phyloP scores from a whole-genome alignment of 2,329 filamentous ascomycete genomes.

The Aureobasidium zeae region DNA sequence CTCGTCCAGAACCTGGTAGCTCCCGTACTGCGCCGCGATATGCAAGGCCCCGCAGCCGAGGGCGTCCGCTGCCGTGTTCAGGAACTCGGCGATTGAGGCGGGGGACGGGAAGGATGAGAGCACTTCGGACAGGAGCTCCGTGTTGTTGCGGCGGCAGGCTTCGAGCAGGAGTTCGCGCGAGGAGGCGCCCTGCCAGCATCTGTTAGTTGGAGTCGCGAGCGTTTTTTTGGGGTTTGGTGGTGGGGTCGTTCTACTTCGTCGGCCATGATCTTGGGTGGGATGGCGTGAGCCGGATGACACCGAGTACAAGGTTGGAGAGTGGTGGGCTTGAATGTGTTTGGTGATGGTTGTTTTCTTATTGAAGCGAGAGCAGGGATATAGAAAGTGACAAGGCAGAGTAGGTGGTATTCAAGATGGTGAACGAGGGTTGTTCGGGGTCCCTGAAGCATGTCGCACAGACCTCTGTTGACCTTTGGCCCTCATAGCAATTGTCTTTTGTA shows the following conservation, averaged over 20 bases:
- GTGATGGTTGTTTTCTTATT: too few relatives aligned
- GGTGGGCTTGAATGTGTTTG: too few relatives aligned
- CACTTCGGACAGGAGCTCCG: slow-evolving; percentile 69
- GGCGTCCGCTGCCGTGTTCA: slow-evolving; percentile 78
- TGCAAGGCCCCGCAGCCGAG: slow-evolving; percentile 86
- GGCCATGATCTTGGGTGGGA: slow-evolving; percentile 14
- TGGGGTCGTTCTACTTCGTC: too few relatives aligned
- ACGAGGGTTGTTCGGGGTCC: too few relatives aligned
- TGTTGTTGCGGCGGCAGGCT: slow-evolving; percentile 88
- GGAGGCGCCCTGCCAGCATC: slow-evolving; percentile 54
- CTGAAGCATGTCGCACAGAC: too few relatives aligned
- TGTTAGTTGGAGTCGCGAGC: neutral
- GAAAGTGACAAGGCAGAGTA: too few relatives aligned
- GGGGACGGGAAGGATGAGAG: slow-evolving; percentile 48
- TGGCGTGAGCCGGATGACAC: too few relatives aligned
- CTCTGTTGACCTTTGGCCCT: too few relatives aligned
- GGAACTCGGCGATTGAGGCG: slow-evolving; percentile 60
- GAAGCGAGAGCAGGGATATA: too few relatives aligned
- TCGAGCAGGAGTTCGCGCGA: slow-evolving; percentile 80
- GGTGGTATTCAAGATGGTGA: too few relatives aligned
- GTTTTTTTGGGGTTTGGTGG: neutral
- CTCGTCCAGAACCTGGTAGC: slow-evolving; percentile 75
- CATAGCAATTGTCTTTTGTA: too few relatives aligned
- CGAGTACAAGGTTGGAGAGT: too few relatives aligned
- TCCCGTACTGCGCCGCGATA: slow-evolving; percentile 74